Conservation (phyloP, 108 stramenopile species). For the Bacterosira constricta region DNA sequence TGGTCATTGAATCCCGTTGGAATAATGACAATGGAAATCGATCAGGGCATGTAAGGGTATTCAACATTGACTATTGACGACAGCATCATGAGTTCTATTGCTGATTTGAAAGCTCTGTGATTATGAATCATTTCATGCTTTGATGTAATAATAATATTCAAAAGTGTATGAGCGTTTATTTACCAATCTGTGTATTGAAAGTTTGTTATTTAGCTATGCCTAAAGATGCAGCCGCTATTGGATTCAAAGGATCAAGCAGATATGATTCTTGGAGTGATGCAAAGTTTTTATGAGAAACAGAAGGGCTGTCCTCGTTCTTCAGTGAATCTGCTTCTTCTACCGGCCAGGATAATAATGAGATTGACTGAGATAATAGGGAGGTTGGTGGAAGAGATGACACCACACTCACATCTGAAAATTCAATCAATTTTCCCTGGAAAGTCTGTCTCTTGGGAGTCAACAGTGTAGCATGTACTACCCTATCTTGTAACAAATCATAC, state of each 20-base stretch:
- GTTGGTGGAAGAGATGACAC: constrained; percentile 21
- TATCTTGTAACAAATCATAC: constrained; percentile 5
- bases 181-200: too few species aligned
- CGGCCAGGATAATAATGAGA: constrained; percentile 32
- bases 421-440: constrained; percentile 8
- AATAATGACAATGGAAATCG: too few species aligned
- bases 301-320: constrained; percentile 10
- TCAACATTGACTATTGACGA: too few species aligned
- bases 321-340: constrained; percentile 4
- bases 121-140: too few species aligned
- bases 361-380: constrained; percentile 16
- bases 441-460: constrained; percentile 16
- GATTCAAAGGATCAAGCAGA: constrained; percentile 9
- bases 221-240: not conserved
- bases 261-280: constrained; percentile 6
- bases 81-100: too few species aligned
- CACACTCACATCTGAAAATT: constrained; percentile 28
- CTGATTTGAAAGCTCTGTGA: too few species aligned
- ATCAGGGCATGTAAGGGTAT: too few species aligned
- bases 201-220: too few species aligned
- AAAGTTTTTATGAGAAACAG: not conserved
- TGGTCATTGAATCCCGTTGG: too few species aligned
- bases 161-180: too few species aligned
- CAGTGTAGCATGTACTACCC: constrained; percentile 27
- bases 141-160: too few species aligned